Percentiles rank a stretch among this genome's conserved stretches.
These are phyloP conservation scores for Apiospora marii DNA, from an alignment of 2,329 filamentous ascomycete species.

Conservation along the genomic window DNA sequence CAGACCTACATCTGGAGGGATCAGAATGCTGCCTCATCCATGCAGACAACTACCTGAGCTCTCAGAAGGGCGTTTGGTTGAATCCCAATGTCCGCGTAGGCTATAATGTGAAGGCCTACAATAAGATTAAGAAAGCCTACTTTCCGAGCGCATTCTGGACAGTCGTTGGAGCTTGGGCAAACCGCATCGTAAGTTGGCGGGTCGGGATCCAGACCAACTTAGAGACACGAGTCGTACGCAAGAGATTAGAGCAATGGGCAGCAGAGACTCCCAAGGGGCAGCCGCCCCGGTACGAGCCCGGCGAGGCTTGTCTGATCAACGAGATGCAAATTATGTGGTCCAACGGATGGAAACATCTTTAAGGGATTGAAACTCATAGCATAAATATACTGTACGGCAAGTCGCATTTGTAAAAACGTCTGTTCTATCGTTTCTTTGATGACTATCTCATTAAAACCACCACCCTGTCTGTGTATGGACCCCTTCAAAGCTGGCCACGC, in stretches of 20 bases:
- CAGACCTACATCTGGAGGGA: constrained; percentile 61
- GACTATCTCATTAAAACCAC: background rate
- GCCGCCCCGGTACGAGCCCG: constrained; percentile 48
- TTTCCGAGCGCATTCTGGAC: constrained; percentile 54
- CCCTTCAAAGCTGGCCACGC: background rate
- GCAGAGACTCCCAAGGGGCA: constrained; percentile 43
- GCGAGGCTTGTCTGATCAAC: constrained; percentile 61
- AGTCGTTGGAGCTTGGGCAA: constrained; percentile 49
- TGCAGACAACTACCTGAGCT: constrained; percentile 59
- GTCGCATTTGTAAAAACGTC: background rate
- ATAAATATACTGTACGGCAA: constrained; percentile 19
- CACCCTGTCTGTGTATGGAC: background rate
- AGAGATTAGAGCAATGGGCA: constrained; percentile 52
- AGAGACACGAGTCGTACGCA: constrained; percentile 47
- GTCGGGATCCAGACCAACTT: constrained; percentile 46
- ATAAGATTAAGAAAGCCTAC: constrained; percentile 44
- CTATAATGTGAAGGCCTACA: constrained; percentile 53
- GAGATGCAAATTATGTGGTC: constrained; percentile 67
- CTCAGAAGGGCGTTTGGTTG: constrained; percentile 57
- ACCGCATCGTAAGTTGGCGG: constrained; percentile 42
- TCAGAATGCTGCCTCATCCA: constrained; percentile 71
- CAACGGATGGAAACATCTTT: constrained; percentile 67
- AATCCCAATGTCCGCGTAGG: constrained; percentile 63
- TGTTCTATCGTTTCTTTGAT: background rate
- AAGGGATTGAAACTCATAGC: constrained; percentile 29